Conservation (phyloP, 192 early-diverging fungal genomes). For the Rhizophagus prolifer region DNA sequence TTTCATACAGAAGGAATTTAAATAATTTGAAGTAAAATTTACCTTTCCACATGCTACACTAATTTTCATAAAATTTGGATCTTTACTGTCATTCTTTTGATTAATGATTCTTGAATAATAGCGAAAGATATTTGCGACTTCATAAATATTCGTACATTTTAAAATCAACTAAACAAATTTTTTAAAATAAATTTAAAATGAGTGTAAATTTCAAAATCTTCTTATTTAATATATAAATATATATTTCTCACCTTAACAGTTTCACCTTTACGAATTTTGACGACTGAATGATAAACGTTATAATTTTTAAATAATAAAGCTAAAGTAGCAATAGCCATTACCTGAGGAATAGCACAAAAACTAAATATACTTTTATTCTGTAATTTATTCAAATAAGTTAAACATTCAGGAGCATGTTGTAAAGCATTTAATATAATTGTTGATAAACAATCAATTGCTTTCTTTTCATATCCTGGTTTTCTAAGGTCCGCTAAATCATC, state of each 20-base stretch:
- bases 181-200: not conserved
- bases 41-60: conserved; percentile 3
- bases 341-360: conserved; percentile 99
- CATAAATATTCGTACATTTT: conserved; percentile 50
- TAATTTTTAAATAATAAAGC: conserved; percentile 85
- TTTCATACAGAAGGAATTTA: not conserved
- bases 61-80: conserved; percentile 35
- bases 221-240: too few relatives aligned
- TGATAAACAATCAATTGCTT: conserved; percentile 80
- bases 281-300: conserved; percentile 67
- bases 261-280: conserved; percentile 93
- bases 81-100: conserved; percentile 51
- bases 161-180: conserved; percentile 48
- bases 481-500: conserved; percentile 69
- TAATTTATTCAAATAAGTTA: conserved; percentile 82
- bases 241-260: conserved; percentile 59
- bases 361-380: conserved; percentile 80
- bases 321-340: conserved; percentile 96
- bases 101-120: conserved; percentile 54
- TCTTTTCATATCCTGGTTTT: conserved; percentile 61
- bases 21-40: too few relatives aligned
- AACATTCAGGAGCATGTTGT: conserved; percentile 77
- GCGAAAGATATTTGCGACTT: conserved; percentile 58
- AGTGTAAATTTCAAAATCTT: not conserved
- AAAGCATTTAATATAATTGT: conserved; percentile 87